Base-by-base conservation (phyloP, 2,329 filamentous ascomycete genomes). In the Onygenales sp. region DNA sequence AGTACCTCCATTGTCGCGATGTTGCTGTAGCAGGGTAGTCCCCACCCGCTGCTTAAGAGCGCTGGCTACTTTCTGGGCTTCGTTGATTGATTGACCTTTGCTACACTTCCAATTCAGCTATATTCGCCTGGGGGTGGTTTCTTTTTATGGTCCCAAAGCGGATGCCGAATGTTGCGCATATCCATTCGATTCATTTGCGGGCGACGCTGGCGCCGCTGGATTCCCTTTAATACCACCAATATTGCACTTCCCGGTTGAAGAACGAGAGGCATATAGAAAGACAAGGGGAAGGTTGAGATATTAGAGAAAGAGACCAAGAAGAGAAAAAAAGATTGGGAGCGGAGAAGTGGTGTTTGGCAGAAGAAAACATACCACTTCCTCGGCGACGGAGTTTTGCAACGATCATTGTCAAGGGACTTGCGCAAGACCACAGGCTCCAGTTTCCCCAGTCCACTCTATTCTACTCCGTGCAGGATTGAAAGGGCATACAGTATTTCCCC, bases 161-260 rank as follows among this genome's bases (percentile, higher is more conserved):
- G 46, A 47, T 49, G 57, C 59, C 59, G 59, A 54, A 63, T 63
- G 61, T 59, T 63, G 58, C 56, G 58, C 58, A 56, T 62, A 59
- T 50, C 56, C 49, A 37, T 50, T 45, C 56, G 43, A 40, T 57
- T 52, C 51, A 53, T 55, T 52, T 55, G 55, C 53, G 56, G 54
- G 61, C 62, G 59, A 61, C 59, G 59, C 60, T 58, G 59, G 59
- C 60, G 59, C 59, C 61, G 62, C 62, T 59, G 54, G 51, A 52
- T 56, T 58, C 51, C 47, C 33, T 42, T 48, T 56, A 51, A 48
- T 39, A 48, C 21, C 40, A 42, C 13, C 17, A 6, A 47, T 49
- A 33, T 42, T 42, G 21, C 17, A 17, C 37, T 33, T 17, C 42
- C 31, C 31, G 32, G 52, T 49, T 53, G 43, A 53, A 42, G 53